Conservation (phyloP, 768 basidiomycete genomes). For the Xerocomus spinulosus region DNA sequence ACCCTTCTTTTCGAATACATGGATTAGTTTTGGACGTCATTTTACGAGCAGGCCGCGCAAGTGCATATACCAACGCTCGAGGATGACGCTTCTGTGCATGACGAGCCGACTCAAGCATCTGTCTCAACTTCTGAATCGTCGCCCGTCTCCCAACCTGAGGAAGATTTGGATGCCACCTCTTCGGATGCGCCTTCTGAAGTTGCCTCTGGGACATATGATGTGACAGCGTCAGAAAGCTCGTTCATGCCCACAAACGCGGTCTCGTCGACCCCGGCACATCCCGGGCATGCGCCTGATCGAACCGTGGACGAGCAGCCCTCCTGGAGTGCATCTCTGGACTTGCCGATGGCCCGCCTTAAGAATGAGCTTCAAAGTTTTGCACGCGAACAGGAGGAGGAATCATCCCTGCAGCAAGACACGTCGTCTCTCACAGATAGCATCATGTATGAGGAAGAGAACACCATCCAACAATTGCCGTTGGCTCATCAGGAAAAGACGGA, state of each 20-base stretch:
- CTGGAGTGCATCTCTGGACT: slow-evolving; percentile 73
- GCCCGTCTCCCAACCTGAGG: slow-evolving; percentile 11
- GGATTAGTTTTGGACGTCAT: slow-evolving; percentile 88
- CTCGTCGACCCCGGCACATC: slow-evolving; percentile 71
- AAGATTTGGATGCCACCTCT: slow-evolving; percentile 5
- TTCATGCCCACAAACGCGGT: slow-evolving; percentile 71
- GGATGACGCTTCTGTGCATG: slow-evolving; percentile 57
- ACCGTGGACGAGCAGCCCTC: slow-evolving; percentile 50
- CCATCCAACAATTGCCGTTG: slow-evolving; percentile 22
- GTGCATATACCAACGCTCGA: slow-evolving; percentile 75
- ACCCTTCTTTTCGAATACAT: neutral
- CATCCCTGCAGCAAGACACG: slow-evolving; percentile 20
- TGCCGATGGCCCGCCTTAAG: slow-evolving; percentile 64
- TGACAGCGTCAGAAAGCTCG: slow-evolving; percentile 61
- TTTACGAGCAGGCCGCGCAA: slow-evolving; percentile 92
- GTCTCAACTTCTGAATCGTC: slow-evolving; percentile 12
- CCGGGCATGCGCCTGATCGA: slow-evolving; percentile 29
- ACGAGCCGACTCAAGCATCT: slow-evolving; percentile 39
- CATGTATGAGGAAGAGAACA: slow-evolving; percentile 28
- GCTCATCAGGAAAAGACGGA: slow-evolving; percentile 45
- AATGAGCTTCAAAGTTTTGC: slow-evolving; percentile 57
- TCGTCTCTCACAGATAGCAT: slow-evolving; percentile 24
- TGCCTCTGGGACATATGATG: slow-evolving; percentile 26
- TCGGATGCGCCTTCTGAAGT: slow-evolving; percentile 10
- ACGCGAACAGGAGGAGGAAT: slow-evolving; percentile 33